Evolutionary conservation across 73 alveolate species (phyloP).

Genomic region (Paramecium sexaurelia): DNA sequence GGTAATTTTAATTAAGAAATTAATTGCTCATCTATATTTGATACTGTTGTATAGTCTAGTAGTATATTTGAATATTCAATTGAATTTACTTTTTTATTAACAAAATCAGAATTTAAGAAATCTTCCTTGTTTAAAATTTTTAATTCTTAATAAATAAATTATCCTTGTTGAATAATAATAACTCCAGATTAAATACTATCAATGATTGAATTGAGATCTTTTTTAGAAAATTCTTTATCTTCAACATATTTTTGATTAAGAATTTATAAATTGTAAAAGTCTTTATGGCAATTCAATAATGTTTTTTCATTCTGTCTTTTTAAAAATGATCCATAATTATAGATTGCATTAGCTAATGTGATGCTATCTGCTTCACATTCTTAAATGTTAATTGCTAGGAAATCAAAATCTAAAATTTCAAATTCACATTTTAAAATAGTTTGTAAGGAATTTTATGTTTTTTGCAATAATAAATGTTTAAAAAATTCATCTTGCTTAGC

Average conservation of each 20-base stretch:
- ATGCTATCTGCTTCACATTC: not conserved
- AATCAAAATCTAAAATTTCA: not conserved
- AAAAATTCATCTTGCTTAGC: slow-evolving; percentile 22
- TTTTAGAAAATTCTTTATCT: slow-evolving; percentile 8
- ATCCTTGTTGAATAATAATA: not conserved
- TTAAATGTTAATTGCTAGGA: not conserved
- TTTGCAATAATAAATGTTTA: not conserved
- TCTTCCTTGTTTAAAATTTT: slow-evolving; percentile 18
- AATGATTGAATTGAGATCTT: not conserved
- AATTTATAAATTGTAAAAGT: not conserved
- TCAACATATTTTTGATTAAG: not conserved
- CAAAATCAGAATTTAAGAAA: not conserved
- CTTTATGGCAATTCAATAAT: slow-evolving; percentile 21
- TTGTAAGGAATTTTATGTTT: not conserved
- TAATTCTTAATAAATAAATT: slow-evolving; percentile 25
- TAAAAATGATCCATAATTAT: slow-evolving; percentile 9
- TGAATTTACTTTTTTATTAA: not conserved
- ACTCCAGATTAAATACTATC: slow-evolving; percentile 31
- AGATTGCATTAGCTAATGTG: slow-evolving; percentile 5
- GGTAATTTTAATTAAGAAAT: not conserved
- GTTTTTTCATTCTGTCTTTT: slow-evolving; percentile 24
- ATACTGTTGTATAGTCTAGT: not conserved
- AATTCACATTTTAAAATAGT: not conserved
- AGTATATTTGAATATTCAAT: not conserved
- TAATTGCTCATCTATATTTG: not conserved